Percentiles rank a stretch among this genome's conserved stretches.
These are phyloP conservation scores for Nemania sp. DNA, from an alignment of 2,329 filamentous ascomycete genomes.

Conservation along the genomic window DNA sequence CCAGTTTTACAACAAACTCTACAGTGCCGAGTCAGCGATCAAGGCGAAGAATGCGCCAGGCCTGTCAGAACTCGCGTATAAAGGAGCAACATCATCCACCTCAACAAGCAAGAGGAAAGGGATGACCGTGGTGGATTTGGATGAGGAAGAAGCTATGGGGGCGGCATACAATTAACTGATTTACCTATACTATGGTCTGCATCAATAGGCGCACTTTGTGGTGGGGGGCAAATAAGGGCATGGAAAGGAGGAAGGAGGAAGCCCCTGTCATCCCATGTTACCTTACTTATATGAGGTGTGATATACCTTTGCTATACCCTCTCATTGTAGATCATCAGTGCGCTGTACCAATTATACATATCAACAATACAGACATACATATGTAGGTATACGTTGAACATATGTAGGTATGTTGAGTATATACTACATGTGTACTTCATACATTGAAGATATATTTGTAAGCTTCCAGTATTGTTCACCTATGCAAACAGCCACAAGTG, in stretches of 20 bases:
- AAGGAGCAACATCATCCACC: not conserved
- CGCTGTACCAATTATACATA: no score
- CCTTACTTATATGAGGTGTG: not conserved
- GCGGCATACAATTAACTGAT: slow-evolving; percentile 51
- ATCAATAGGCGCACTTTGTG: slow-evolving; percentile 1
- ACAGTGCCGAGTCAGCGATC: slow-evolving; percentile 66
- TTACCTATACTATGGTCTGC: not conserved
- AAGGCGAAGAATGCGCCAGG: slow-evolving; percentile 40
- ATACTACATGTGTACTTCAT: no score
- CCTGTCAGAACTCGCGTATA: slow-evolving; percentile 49
- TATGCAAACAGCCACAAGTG: no score
- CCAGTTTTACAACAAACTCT: slow-evolving; percentile 82
- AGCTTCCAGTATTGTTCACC: no score
- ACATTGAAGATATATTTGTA: no score
- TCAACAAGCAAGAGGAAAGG: slow-evolving; percentile 13
- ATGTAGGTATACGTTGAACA: no score
- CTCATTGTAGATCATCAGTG: no score
- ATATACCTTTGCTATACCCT: no score
- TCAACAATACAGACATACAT: no score
- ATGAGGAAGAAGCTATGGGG: slow-evolving; percentile 57
- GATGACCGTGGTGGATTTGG: slow-evolving; percentile 40
- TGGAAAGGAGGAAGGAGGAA: no score
- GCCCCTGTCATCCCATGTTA: not conserved
- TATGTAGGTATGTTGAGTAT: no score
- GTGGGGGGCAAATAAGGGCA: not conserved